Conservation (phyloP, 2,329 filamentous ascomycete species). For the Lachnellula subtilissima region DNA sequence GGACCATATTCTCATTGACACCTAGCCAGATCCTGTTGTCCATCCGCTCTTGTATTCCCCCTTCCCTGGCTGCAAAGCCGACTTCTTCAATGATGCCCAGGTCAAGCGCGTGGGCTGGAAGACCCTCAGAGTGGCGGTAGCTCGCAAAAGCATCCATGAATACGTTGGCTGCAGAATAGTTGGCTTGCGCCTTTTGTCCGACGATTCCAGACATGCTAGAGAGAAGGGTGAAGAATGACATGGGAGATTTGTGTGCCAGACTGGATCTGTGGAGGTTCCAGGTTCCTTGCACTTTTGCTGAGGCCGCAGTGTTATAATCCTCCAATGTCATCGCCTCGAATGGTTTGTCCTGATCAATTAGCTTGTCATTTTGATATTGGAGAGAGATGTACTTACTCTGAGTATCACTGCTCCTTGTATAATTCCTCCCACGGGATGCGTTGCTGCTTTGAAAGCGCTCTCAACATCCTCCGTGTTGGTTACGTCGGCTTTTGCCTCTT, state of each 20-base stretch:
- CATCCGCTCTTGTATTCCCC: slow-evolving; percentile 7
- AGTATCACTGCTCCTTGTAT: slow-evolving; percentile 45
- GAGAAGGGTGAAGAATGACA: slow-evolving; percentile 39
- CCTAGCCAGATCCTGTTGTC: slow-evolving; percentile 18
- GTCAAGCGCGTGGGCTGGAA: slow-evolving; percentile 44
- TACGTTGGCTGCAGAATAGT: slow-evolving; percentile 48
- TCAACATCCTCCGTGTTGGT: slow-evolving; percentile 3
- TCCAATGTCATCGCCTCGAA: slow-evolving; percentile 32
- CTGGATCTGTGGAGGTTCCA: slow-evolving; percentile 15
- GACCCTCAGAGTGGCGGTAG: slow-evolving; percentile 36
- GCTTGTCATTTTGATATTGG: neutral
- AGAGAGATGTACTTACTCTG: neutral
- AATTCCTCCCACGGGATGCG: slow-evolving; percentile 37
- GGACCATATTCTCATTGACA: slow-evolving; percentile 30
- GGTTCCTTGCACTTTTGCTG: slow-evolving; percentile 30
- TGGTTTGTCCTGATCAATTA: neutral
- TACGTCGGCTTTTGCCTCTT: slow-evolving; percentile 35
- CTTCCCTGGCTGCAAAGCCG: slow-evolving; percentile 24
- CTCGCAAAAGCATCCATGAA: slow-evolving; percentile 41
- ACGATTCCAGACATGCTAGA: slow-evolving; percentile 30
- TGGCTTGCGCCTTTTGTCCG: slow-evolving; percentile 33
- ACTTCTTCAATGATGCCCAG: slow-evolving; percentile 45
- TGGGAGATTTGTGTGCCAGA: slow-evolving; percentile 9
- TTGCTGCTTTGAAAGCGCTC: neutral
- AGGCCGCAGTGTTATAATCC: slow-evolving; percentile 32